Evolutionary conservation across 2,329 filamentous ascomycete species (phyloP).

Genomic region (Annulohypoxylon truncatum): DNA sequence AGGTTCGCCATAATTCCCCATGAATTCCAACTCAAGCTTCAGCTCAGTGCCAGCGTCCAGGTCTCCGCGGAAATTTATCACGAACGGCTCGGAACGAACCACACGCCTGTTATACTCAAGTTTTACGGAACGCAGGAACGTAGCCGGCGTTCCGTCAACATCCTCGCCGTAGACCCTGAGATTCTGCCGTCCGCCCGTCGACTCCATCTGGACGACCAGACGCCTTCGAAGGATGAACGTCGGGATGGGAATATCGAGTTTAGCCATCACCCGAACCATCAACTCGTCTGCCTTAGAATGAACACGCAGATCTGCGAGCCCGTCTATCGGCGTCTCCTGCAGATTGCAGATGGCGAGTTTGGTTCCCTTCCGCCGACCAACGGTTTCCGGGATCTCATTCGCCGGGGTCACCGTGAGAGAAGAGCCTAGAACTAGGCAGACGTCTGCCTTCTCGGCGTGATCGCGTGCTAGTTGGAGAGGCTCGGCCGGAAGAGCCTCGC

Average conservation of each 20-base stretch:
- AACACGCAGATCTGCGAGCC: slow-evolving; percentile 49
- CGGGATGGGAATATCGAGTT: slow-evolving; percentile 53
- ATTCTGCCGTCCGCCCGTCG: slow-evolving; percentile 41
- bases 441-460: slow-evolving; percentile 56
- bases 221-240: slow-evolving; percentile 53
- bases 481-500: slow-evolving; percentile 51
- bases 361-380: slow-evolving; percentile 47
- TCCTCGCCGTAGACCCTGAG: slow-evolving; percentile 53
- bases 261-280: slow-evolving; percentile 56
- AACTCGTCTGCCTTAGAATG: slow-evolving; percentile 54
- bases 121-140: slow-evolving; percentile 56
- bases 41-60: slow-evolving; percentile 44
- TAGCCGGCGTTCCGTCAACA: slow-evolving; percentile 55
- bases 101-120: slow-evolving; percentile 53
- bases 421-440: slow-evolving; percentile 60
- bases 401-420: slow-evolving; percentile 59
- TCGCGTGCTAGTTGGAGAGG: slow-evolving; percentile 50
- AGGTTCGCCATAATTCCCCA: slow-evolving; percentile 60
- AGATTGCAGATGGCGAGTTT: slow-evolving; percentile 60
- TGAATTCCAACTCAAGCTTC: slow-evolving; percentile 58
- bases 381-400: slow-evolving; percentile 53
- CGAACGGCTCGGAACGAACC: slow-evolving; percentile 53
- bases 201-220: slow-evolving; percentile 48
- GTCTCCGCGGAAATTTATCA: slow-evolving; percentile 50
- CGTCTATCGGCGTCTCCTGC: slow-evolving; percentile 57